Evolutionary conservation across 345 rosid genomes (phyloP).

Genomic region (Gossypium turneri): DNA sequence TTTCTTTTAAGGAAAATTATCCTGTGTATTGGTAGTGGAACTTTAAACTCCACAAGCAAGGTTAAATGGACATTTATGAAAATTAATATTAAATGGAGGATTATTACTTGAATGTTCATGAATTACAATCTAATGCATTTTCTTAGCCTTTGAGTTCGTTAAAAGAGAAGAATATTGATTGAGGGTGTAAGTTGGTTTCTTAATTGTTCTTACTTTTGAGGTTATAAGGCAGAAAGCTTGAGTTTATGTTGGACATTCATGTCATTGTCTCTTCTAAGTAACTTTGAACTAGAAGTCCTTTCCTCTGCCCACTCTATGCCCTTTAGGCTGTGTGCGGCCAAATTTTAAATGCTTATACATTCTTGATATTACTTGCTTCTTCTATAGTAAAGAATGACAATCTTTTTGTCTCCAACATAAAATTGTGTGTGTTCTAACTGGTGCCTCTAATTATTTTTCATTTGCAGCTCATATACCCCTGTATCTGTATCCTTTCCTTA

Average conservation of each 20-base stretch:
- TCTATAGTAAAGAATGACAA: not conserved
- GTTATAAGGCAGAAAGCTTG: not conserved
- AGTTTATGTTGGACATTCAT: not conserved
- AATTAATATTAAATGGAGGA: not conserved
- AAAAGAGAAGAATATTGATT: not conserved
- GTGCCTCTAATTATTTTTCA: conserved; percentile 9
- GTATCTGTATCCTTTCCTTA: conserved; percentile 90
- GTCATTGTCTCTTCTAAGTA: not conserved
- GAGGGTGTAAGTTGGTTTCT: not conserved
- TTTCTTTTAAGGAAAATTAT: not conserved
- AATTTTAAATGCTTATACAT: not conserved
- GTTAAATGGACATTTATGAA: not conserved
- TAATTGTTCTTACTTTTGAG: not conserved
- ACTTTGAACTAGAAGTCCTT: conserved; percentile 1
- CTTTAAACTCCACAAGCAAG: not conserved
- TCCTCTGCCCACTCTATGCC: not conserved
- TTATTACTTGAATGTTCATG: not conserved
- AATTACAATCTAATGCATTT: not conserved
- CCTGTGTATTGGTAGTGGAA: not conserved
- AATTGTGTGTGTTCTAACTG: not conserved
- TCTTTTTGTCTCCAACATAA: not conserved
- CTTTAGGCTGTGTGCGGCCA: not conserved
- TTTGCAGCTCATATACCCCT: conserved; percentile 91
- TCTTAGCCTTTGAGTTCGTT: not conserved
- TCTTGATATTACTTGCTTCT: not conserved